Evolutionary conservation across 257 asterid species (phyloP), one percentile per base, ranked within the genome.

Genomic region (Anisodus acutangulus): DNA sequence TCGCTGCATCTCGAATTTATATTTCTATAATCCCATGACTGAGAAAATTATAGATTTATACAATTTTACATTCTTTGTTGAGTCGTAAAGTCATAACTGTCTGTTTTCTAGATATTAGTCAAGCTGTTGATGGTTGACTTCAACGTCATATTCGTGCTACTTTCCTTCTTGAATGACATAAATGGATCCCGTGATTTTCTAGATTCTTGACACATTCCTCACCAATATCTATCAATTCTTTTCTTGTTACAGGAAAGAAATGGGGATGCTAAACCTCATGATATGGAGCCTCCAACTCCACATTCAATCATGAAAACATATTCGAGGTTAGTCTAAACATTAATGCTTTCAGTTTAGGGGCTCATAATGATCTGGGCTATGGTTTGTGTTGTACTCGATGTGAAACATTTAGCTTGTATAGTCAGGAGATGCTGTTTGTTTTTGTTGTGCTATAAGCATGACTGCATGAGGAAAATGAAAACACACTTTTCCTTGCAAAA

Each of bases 241-340:
- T 79, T 60, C 45, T 87, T 59, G 86, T 78, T 86, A 86, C 86
- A 94, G 99, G 97, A 94, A 89, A 92, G 97, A 87, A 92, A 89
- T 76, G 94, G 94, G 86, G 98, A 96, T 83, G 88, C 87, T 86
- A 94, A 88, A 84, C 85, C 85, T 84, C 93, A 90, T 57, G 99
- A 93, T 13, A 78, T 88, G 26, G 98, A 93, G 88, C 95, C 97
- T 84, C 92, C 95, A 81, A 91, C 96, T 76, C 97, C 97, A 37
- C 93, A 88, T 90, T 84, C 94, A 19, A 87, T 93, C 79, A 71
- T 88, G 90, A 94, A 93, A 85, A 74, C 90, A 91, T 90, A 87
- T 84, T 93, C 98, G 80, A 93, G 99, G 99, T 96, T 84, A 79
- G 93, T 83, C 78, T 63, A 31, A 64, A 26, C 78, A 22, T 22